Base-by-base conservation (phyloP, 371 early-diverging fungal species). In the Coemansia sp. region DNA sequence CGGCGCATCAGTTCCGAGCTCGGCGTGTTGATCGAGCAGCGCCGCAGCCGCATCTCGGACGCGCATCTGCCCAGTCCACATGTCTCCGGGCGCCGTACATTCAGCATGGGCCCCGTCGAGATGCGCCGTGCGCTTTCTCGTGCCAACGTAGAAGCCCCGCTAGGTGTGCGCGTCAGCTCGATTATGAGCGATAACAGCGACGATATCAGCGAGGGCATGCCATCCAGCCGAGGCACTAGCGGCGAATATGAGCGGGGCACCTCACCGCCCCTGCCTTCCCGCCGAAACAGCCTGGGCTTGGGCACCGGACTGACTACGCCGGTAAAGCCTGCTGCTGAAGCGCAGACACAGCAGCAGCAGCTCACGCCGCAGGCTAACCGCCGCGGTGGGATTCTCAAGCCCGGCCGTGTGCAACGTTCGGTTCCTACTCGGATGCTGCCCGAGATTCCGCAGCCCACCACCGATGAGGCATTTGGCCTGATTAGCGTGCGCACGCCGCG, bases 1-100 rank as follows among this genome's bases (percentile, higher is more conserved):
- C 71, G 76, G 9, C 56, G 76, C 3, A 57, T 76, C 59, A 76
- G 71, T 56, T 72, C 73, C 5, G 76, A 76, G 49, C 39, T 76
- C 1, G 64, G 61, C 51, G 58, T 75, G 53, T 35, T 75, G n/a
- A 38, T 53, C 38, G 53, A 38, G 1, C 53, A 38, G 6, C 38
- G 57, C 35, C 40, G 26, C 10, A 43, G 43, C 43, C 20, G 35
- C 14, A 48, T 20, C 45, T 35, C 20, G 4, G n/a, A 34, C 20
- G 47, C 26, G 26, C 59, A 50, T n/a, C 30, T 10, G 40, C 56
- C 14, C 43, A 59, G 7, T 20, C 34, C 34, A 40, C 35, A 4
- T 14, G 16, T 14, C 10, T 13, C 53, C 13, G 35, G 20, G 8
- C 57, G 68, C 5, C 47, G 70, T 1, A 53, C 70, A 10, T 26